phyloP scores from a whole-genome alignment of 73 alveolate genomes.

The Effrenium voratum region DNA sequence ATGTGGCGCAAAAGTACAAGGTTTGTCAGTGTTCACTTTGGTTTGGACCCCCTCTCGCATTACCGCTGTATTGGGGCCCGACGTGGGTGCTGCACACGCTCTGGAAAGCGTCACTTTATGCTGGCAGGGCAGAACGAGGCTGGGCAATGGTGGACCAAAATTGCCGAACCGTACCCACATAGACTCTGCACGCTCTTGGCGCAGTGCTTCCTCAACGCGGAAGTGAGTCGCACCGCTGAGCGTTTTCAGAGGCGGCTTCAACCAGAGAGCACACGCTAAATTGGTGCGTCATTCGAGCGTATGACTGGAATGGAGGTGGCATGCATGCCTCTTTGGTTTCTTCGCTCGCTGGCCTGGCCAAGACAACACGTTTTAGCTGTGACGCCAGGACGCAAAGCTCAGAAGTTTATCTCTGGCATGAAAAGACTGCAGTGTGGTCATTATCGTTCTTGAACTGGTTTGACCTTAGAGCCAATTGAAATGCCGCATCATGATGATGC shows the following conservation, averaged over 20 bases:
- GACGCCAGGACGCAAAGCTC: neutral
- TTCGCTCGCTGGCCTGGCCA: neutral
- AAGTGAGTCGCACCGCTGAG: neutral
- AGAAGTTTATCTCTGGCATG: too few relatives aligned
- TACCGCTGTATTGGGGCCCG: neutral
- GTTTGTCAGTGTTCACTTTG: neutral
- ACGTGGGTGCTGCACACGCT: neutral
- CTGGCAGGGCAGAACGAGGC: neutral
- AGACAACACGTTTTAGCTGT: neutral
- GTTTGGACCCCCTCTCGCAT: neutral
- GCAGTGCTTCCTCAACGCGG: neutral
- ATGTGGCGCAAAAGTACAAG: conserved; percentile 4
- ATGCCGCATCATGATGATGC: too few relatives aligned
- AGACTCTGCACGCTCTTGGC: neutral
- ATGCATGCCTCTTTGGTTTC: neutral
- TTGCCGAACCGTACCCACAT: conserved; percentile 40
- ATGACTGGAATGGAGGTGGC: neutral
- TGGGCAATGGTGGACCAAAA: neutral
- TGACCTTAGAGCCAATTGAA: too few relatives aligned
- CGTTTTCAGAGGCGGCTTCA: neutral
- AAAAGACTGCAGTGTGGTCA: neutral
- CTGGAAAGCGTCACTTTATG: neutral
- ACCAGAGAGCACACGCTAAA: conserved; percentile 32
- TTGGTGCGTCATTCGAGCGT: neutral
- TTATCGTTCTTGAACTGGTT: neutral